Conservation (phyloP, 495 filamentous ascomycete genomes). For the Annulohypoxylon stygium region DNA sequence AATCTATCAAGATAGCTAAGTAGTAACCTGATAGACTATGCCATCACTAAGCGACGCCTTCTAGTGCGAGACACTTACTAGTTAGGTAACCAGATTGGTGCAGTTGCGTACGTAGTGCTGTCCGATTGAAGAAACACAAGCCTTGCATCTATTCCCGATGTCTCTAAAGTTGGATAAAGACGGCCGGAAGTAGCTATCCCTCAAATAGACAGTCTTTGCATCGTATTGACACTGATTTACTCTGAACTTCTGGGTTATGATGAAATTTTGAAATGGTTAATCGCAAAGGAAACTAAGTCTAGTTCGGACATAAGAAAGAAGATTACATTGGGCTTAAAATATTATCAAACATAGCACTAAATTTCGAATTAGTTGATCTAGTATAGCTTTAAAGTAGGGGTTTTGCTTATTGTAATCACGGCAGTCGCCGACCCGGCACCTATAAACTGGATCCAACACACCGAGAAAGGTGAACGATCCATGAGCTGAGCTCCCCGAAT, state of each 20-base stretch:
- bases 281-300: background rate
- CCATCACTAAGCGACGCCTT: conserved; percentile 16
- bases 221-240: background rate
- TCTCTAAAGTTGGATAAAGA: background rate
- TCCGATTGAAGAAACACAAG: background rate
- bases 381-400: conserved; percentile 2
- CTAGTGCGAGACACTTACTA: background rate
- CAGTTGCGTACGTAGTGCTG: background rate
- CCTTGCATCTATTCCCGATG: background rate
- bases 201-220: background rate
- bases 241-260: background rate
- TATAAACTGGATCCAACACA: background rate
- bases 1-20: background rate
- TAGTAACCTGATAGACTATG: background rate
- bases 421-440: background rate
- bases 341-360: background rate
- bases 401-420: conserved; percentile 4
- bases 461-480: background rate
- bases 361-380: background rate
- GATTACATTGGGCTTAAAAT: background rate
- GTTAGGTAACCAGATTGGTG: background rate
- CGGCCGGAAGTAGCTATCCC: background rate
- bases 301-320: background rate
- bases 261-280: background rate
- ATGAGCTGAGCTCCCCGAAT: background rate